Base-by-base conservation (phyloP, 2,329 filamentous ascomycete species). In the Penicillium sclerotigenum region DNA sequence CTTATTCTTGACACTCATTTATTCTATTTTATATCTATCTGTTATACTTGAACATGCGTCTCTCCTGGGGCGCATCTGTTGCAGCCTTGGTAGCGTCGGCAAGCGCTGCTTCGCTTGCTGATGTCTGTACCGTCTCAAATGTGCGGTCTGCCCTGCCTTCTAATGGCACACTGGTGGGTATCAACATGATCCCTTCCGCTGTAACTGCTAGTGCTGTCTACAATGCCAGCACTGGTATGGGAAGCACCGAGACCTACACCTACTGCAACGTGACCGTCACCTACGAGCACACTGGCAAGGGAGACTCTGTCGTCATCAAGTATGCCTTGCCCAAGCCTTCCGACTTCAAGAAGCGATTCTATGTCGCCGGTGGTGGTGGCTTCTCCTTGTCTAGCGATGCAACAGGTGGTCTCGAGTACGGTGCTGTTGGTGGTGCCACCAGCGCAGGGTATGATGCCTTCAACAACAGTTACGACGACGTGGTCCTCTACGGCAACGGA, bases 401-500 rank as follows among this genome's bases (percentile, higher is more conserved):
- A 3, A 76, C 74, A 7, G 74, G 74, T 29, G 75, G 77, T 53
- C 70, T 79, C 18, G 54, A 65, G 20, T 79, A 79, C 45, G 76
- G 75, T 40, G 76, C 77, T 22, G 73, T 63, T 2, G 65, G 67
- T 0, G 78, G 77, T 47, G 71, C 71, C 41, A 79, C 77, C 4
- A 71, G 74, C 47, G 77, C 71, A 13, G 78, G 78, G 4, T 80
- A 79, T 54, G 76, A 73, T 47, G 75, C 73, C 16, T 78, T 79
- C 58, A 64, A 67, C 54, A 41, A 62, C 46, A 72, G 65, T 57
- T 74, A 69, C 37, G 68, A 71, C 36, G 65, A 69, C 18, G 74
- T 77, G 1, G 70, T 75, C 14, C 69, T 81, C 1, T 65, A 69
- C 47, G 68, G 76, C n/a, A 82, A 84, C 55, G 80, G 80, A 11